A percentile compares a stretch with the other conserved stretches of the same genome.
Evolutionary conservation across 495 filamentous ascomycete genomes (phyloP).

Genomic region (Symbiotaphrina buchneri): DNA sequence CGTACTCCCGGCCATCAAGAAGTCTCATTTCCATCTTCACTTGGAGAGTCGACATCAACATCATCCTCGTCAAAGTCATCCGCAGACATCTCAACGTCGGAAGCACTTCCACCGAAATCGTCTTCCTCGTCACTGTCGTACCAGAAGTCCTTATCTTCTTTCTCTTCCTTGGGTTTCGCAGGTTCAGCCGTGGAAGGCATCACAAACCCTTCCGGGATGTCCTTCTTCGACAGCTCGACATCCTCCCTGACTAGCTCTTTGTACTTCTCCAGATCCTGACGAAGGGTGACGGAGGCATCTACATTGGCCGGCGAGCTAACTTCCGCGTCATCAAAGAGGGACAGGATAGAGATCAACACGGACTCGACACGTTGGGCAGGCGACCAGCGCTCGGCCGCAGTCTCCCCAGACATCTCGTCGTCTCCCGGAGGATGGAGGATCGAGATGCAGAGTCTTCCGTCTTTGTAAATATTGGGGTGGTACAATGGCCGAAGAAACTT

Average conservation of each 20-base stretch:
- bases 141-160: conserved; percentile 65
- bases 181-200: conserved; percentile 50
- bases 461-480: conserved; percentile 84
- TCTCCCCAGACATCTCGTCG: conserved; percentile 76
- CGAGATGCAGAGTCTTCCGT: conserved; percentile 86
- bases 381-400: conserved; percentile 76
- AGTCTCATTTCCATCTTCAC: conserved; percentile 6
- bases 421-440: conserved; percentile 87
- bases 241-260: conserved; percentile 42
- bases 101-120: conserved; percentile 57
- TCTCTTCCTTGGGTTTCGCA: conserved; percentile 36
- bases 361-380: conserved; percentile 85
- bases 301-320: conserved; percentile 87
- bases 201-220: conserved; percentile 60
- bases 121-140: conserved; percentile 56
- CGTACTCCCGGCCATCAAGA: too few species aligned
- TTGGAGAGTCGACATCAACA: conserved; percentile 22
- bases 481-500: conserved; percentile 60
- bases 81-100: conserved; percentile 27
- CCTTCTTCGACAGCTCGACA: conserved; percentile 47
- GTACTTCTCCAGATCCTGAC: conserved; percentile 45
- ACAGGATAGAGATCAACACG: conserved; percentile 76
- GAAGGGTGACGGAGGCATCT: conserved; percentile 70
- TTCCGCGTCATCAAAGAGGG: conserved; percentile 88
- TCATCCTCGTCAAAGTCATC: conserved; percentile 33